Base-by-base conservation (phyloP, 2,329 filamentous ascomycete species). In the Colletotrichum orbiculare region DNA sequence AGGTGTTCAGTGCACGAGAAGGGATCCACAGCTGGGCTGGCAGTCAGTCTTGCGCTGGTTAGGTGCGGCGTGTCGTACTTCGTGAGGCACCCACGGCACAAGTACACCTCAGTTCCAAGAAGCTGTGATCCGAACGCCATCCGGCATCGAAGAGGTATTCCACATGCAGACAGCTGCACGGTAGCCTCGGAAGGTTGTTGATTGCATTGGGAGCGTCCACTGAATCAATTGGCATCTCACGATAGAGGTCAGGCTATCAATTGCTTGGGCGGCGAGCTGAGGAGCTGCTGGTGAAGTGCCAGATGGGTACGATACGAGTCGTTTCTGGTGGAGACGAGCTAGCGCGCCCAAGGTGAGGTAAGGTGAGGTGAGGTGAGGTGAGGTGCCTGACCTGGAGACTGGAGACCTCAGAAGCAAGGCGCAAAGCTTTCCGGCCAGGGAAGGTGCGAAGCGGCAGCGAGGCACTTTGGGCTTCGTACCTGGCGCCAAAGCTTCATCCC, bases 391-490 rank as follows among this genome's bases (percentile, higher is more conserved):
- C 47, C 38, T 54, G 35, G n/a, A 17, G 39, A 9, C 13, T 58
- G 12, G 39, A 65, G 41, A 64, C 62, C 62, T 65, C 46, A 65
- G 35, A 60, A 48, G 50, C 62, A 61, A 65, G 62, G 62, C 57
- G n/a, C 49, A 60, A 37, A 42, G 47, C 35, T 53, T 47, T 42
- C 57, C 34, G 53, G 57, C 34, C 47, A 12, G 37, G 12, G 34
- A 37, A 49, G 43, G 50, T 25, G 25, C 4, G 25, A 25, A 25
- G 25, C 3, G 25, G 25, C 25, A 25, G 25, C 4, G 25, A 25
- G 25, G 25, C 25, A 25, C 25, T 25, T 25, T 25, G 25, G 55
- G 38, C 43, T 33, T 41, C 25, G 25, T 25, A 25, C 25, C 25
- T 25, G 25, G 25, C 25, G 25, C 25, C 52, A 61, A 46, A 58